Percentiles rank a stretch among this genome's conserved stretches.
phyloP scores from a whole-genome alignment of 1,284 basidiomycete genomes.

The Ceratobasidium theobromae region DNA sequence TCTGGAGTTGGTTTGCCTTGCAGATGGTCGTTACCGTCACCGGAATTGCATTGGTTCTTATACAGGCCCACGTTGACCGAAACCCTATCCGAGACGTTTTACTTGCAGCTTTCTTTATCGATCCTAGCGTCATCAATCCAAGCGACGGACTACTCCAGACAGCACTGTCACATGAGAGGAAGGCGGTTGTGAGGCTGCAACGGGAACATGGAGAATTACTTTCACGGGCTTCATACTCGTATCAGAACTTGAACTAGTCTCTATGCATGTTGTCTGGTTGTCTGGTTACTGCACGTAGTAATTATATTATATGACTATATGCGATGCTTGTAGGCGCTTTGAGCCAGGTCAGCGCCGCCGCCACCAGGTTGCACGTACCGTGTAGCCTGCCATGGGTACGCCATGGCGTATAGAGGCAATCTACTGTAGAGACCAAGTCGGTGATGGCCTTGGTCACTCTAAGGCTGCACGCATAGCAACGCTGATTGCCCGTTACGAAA shows the following conservation, averaged over 20 bases:
- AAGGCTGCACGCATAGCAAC: no score
- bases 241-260: background rate
- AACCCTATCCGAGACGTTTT: background rate
- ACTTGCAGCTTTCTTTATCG: background rate
- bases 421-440: no score
- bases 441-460: no score
- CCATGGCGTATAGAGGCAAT: no score
- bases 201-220: background rate
- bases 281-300: no score
- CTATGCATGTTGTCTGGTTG: background rate
- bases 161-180: background rate
- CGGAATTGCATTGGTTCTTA: background rate
- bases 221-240: background rate
- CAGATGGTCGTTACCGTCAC: background rate
- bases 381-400: no score
- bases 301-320: background rate
- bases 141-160: background rate
- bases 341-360: no score
- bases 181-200: background rate
- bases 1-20: conserved; percentile 6
- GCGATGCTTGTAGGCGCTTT: no score
- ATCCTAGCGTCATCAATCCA: background rate
- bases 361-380: no score
- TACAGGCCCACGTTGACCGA: background rate
- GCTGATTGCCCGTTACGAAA: no score